Evolutionary conservation across 192 early-diverging fungal species (phyloP), one percentile per base, ranked within the genome.

Genomic region (Coemansia guatemalensis): DNA sequence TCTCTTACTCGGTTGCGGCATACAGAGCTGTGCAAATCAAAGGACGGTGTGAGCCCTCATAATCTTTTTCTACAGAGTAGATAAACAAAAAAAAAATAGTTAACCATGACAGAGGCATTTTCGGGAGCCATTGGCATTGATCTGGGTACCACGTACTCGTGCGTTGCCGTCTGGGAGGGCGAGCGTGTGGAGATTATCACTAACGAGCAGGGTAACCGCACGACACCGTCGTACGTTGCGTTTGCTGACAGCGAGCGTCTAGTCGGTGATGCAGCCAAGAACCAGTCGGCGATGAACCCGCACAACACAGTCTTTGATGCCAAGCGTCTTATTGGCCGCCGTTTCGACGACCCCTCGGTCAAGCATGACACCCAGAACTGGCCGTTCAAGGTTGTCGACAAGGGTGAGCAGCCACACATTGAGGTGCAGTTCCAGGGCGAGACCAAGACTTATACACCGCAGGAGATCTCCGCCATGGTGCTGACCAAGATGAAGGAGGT

Each of bases 61-160:
- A 26, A 26, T 17, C 11, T 21, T 30, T 30, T 11, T 55, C 18
- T 55, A n/a, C 30, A 49, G 6, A 20, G 58, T 39, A 47, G 57
- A 17, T 59, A 59, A 26, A 59, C 47, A 22, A 39, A 47, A 29
- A 56, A 8, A 49, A 2, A 29, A 6, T 18, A 3, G 11, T 9
- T 18, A 23, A 48, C 17, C 52, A 75, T 48, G 35, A 79, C 69
- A 64, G 78, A 81, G 64, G 73, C 74, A 49, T 82, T 73, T 51
- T 52, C 64, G 50, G 85, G 85, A 33, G 92, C 92, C 68, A 88
- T 97, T 70, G 95, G 94, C 86, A 95, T 97, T 82, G 95, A 97
- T 87, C 85, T 97, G 76, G 95, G 95, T 71, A 97, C 95, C 65
- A 98, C 93, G 73, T 98, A 98, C 88, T 93, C 92, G 69, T 93